phyloP scores from a whole-genome alignment of 176 grass and related monocot species.

The Areca catechu region DNA sequence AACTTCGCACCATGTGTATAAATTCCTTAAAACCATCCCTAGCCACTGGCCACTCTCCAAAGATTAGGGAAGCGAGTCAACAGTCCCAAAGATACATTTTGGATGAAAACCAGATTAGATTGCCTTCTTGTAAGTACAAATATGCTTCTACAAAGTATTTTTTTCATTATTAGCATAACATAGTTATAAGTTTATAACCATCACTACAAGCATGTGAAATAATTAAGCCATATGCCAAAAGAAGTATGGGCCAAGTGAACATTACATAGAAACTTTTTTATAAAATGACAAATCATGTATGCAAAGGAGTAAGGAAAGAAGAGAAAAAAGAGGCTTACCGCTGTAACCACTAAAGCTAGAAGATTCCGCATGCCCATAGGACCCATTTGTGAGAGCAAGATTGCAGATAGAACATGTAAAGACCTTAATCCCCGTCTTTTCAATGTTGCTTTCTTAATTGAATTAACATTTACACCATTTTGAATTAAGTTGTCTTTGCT shows the following conservation, averaged over 20 bases:
- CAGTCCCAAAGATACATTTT: too few relatives aligned
- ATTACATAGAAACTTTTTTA: background rate
- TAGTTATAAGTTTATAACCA: too few relatives aligned
- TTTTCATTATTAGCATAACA: too few relatives aligned
- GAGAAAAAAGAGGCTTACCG: constrained; percentile 27
- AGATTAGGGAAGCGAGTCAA: too few relatives aligned
- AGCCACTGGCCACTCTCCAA: too few relatives aligned
- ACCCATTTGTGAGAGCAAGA: constrained; percentile 72
- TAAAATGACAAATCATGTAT: background rate
- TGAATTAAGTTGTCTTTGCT: constrained; percentile 28
- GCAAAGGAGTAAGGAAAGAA: background rate
- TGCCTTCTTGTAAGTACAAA: too few relatives aligned
- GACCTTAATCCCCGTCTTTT: constrained; percentile 52
- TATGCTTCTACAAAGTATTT: too few relatives aligned
- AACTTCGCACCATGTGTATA: too few relatives aligned
- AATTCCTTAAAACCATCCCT: too few relatives aligned
- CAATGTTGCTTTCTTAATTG: constrained; percentile 14
- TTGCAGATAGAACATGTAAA: constrained; percentile 78
- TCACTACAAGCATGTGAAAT: too few relatives aligned
- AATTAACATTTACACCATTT: constrained; percentile 21
- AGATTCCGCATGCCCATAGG: constrained; percentile 58
- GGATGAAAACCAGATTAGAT: too few relatives aligned
- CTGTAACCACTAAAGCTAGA: constrained; percentile 45
- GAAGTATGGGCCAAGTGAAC: background rate
- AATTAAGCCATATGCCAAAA: too few relatives aligned